These are phyloP conservation scores for Monilinia vaccinii-corymbosi DNA, from an alignment of 2,329 filamentous ascomycete genomes.

Conservation along the genomic window DNA sequence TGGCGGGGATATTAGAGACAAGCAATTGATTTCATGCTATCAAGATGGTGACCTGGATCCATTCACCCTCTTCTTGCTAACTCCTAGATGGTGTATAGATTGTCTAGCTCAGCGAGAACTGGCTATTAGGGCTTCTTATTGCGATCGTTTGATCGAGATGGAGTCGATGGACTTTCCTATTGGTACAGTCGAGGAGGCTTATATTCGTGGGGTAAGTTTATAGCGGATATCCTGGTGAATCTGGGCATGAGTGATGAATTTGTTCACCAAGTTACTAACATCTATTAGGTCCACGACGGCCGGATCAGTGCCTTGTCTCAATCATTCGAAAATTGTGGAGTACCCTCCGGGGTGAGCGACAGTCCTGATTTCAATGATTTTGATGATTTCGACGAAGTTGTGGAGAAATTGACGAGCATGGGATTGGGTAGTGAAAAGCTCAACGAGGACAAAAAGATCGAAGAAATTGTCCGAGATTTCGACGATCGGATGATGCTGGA, in stretches of 20 bases:
- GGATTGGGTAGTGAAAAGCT: not conserved
- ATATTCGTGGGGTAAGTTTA: slow-evolving; percentile 1
- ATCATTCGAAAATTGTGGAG: not conserved
- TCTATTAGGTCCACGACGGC: slow-evolving; percentile 1
- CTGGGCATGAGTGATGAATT: not conserved
- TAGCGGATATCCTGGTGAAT: not conserved
- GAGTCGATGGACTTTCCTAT: not conserved
- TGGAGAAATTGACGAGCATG: not conserved
- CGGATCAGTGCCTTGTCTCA: slow-evolving; percentile 5
- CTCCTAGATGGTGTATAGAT: slow-evolving; percentile 5
- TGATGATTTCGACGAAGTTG: slow-evolving; percentile 1
- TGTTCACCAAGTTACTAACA: not conserved
- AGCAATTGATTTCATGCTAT: not conserved
- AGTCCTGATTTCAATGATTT: not conserved
- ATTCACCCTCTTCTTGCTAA: slow-evolving; percentile 1
- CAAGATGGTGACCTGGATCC: not conserved
- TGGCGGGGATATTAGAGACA: slow-evolving; percentile 3
- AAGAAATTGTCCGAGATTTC: not conserved
- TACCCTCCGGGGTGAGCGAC: not conserved
- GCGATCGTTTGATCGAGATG: not conserved
- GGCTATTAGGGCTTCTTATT: not conserved
- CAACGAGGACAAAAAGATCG: not conserved
- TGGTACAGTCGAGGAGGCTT: not conserved
- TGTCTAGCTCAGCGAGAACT: not conserved
- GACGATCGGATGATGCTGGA: not conserved